These are phyloP conservation scores for Solanum piurae DNA, from an alignment of 257 asterid genomes.

Conservation along the genomic window DNA sequence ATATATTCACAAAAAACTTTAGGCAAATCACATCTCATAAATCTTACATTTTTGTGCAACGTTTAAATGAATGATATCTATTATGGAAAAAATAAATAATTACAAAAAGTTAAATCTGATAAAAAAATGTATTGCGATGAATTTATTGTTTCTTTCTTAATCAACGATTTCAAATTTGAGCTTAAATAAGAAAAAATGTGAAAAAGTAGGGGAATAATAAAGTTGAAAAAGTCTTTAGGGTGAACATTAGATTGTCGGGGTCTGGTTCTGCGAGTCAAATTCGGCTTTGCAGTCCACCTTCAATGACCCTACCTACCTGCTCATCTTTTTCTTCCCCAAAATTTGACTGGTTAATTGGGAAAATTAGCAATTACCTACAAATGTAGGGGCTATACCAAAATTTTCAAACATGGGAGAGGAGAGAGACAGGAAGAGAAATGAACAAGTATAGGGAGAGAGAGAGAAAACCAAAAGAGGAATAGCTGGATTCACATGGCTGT, in stretches of 20 bases:
- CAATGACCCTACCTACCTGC: background rate
- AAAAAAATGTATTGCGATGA: fast-evolving
- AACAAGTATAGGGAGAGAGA: background rate
- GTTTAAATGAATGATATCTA: too few species aligned
- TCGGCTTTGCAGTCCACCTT: background rate
- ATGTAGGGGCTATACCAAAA: background rate
- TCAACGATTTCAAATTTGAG: background rate
- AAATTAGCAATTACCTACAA: background rate
- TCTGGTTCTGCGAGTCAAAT: background rate
- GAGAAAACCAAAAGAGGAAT: constrained; percentile 8
- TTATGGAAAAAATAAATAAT: too few species aligned
- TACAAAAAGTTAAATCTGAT: too few species aligned
- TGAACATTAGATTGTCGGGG: background rate
- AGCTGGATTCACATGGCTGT: constrained; percentile 77
- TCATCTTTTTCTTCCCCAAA: background rate
- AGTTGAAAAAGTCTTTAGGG: background rate
- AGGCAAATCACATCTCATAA: background rate
- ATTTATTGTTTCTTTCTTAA: too few species aligned
- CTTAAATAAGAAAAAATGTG: background rate
- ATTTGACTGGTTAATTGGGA: background rate
- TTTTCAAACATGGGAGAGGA: background rate
- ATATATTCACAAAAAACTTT: background rate
- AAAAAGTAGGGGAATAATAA: background rate
- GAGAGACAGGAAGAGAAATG: background rate
- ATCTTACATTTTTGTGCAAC: background rate